Evolutionary conservation across 495 filamentous ascomycete species (phyloP).

Genomic region (Daldinia bambusicola): DNA sequence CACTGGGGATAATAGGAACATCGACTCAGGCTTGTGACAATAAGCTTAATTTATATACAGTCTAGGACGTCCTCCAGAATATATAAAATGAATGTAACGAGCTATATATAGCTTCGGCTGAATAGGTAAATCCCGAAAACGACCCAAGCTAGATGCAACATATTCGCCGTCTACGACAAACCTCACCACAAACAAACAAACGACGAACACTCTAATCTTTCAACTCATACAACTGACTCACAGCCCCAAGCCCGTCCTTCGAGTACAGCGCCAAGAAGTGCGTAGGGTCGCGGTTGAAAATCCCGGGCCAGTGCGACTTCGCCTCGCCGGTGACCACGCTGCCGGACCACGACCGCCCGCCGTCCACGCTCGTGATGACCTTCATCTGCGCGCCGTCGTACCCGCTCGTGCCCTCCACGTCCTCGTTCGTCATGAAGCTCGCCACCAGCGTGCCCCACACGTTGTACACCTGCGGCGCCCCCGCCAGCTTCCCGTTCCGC

Average conservation of each 20-base stretch:
- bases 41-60: background rate
- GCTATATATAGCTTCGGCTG: background rate
- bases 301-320: constrained; percentile 55
- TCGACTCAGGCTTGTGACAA: background rate
- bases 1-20: too few species aligned
- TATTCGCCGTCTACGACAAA: background rate
- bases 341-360: constrained; percentile 53
- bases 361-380: constrained; percentile 54
- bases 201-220: constrained; percentile 4
- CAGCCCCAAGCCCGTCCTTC: constrained; percentile 23
- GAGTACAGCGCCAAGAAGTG: constrained; percentile 33
- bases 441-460: constrained; percentile 66
- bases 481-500: constrained; percentile 45
- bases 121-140: background rate
- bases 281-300: constrained; percentile 44
- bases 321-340: constrained; percentile 49
- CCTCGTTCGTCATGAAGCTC: constrained; percentile 73
- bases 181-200: background rate
- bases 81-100: background rate
- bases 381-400: constrained; percentile 47
- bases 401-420: constrained; percentile 45
- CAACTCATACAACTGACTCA: constrained; percentile 30
- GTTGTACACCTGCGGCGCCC: constrained; percentile 66
- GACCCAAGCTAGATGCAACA: too few species aligned
- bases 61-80: background rate